Conservation (phyloP, 306 rosid genomes). For the Malus asiatica region DNA sequence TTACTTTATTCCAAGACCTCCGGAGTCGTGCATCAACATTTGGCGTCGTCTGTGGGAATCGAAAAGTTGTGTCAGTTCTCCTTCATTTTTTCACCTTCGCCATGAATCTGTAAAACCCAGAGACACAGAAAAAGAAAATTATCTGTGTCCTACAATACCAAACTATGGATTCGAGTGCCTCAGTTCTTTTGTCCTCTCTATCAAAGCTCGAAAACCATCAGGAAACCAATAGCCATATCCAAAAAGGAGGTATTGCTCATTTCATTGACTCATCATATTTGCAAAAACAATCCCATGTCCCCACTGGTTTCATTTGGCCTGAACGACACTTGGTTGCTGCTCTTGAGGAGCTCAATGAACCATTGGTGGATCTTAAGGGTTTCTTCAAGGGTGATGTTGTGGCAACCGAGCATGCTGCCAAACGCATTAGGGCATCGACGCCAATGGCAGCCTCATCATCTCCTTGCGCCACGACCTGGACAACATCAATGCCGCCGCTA, state of each 20-base stretch:
- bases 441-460: too few species aligned
- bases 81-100: too few species aligned
- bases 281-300: constrained; percentile 20
- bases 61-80: too few species aligned
- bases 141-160: too few species aligned
- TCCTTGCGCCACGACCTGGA: too few species aligned
- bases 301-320: constrained; percentile 52
- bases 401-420: constrained; percentile 32
- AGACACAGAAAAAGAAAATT: too few species aligned
- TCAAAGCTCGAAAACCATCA: background rate
- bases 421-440: constrained; percentile 26
- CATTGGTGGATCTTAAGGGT: constrained; percentile 47
- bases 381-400: constrained; percentile 39
- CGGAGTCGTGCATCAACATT: too few species aligned
- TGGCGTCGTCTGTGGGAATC: too few species aligned
- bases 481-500: too few species aligned
- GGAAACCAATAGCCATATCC: background rate
- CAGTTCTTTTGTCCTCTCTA: background rate
- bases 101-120: too few species aligned
- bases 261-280: background rate
- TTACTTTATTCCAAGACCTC: too few species aligned
- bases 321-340: constrained; percentile 35
- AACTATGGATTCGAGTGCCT: too few species aligned
- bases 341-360: constrained; percentile 31
- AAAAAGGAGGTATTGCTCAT: background rate